Base-by-base conservation (phyloP, 2,329 filamentous ascomycete species). In the Epichloe hybrida region DNA sequence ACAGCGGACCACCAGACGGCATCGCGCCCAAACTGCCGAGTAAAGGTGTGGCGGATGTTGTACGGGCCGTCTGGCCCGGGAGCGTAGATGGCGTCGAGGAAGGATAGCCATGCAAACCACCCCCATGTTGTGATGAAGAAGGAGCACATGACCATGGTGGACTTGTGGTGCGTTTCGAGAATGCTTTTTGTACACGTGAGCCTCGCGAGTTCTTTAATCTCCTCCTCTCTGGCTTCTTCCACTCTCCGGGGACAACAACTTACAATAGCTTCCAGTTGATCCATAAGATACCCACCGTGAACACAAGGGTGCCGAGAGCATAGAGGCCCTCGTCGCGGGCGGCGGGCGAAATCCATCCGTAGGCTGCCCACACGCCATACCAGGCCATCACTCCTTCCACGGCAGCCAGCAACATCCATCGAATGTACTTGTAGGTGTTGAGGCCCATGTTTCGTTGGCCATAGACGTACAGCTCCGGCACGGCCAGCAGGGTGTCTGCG, bases 381-480 rank as follows among this genome's bases (percentile, higher is more conserved):
- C 80, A 94, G 7, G 86, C 75, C 45, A 89, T 68, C 55, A 88
- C 76, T 8, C 88, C 85, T 65, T 94, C 83, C 5, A 76, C 72
- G 0, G 80, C 80, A 1, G 79, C 88, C 58, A 86, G 80, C 37
- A 85, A 74, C 68, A 90, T 87, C 89, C 89, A 95, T 8, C 77
- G 76, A 0, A 84, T 60, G 60, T 89, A 95, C 53, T 87, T 74
- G 44, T 72, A 72, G 54, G 88, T 74, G 61, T 91, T 91, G 63
- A 95, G 83, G 0, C 84, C 88, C 56, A 67, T 70, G 53, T 78
- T 77, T 20, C 77, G 77, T 67, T 93, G 88, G 4, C 89, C 88
- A 55, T 84, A 87, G 11, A 81, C 80, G 66, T 97, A 97, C 2
- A 97, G 76, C 64, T 97, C 91, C 0, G 91, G 91, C 0, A 95